Base-by-base conservation (phyloP, 108 stramenopile species). In the Bacterosira constricta region DNA sequence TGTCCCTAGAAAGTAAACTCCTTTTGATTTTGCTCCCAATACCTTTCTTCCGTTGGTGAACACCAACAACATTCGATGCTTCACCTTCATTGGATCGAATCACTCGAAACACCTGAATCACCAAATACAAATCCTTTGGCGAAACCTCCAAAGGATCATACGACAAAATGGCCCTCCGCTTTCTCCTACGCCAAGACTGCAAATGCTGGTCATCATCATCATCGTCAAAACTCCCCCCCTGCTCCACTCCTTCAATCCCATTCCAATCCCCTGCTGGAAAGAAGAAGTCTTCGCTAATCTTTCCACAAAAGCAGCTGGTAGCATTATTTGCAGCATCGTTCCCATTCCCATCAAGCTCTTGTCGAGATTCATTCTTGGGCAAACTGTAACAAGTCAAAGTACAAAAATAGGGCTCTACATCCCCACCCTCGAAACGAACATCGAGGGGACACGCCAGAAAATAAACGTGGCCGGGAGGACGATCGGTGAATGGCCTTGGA, bases 231-330 rank as follows among this genome's bases (percentile, higher is more conserved):
- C 77, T 74, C 4, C 83, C 50, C 7, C 1, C 53, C 29, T 8
- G 32, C 55, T 4, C 32, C 27, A 42, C 12, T 20, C 36, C 34
- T 6, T 75, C 55, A 11, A 90, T 52, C 44, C 62, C 77, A 12
- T 73, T 68, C 91, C 91, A 92, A 57, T 92, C 67, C 11, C 94
- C 94, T 1, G 90, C 89, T 2, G 91, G 91, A 69, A 92, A 95
- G 56, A 80, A 86, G 68, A 92, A 95, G 41, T 92, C 91, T 51
- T 95, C 91, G 50, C 86, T 91, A 31, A 88, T 71, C 60, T 95
- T 95, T 6, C 89, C 90, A 56, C 54, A 37, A 27, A 77, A 80
- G 7, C 18, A 15, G 35, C 36, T 39, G 29, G 41, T 27, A 10
- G 36, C 29, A 5, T 32, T 55, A 4, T 5, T 23, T 15, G 7